Evolutionary conservation across 345 rosid species (phyloP).

Genomic region (Firmiana major): DNA sequence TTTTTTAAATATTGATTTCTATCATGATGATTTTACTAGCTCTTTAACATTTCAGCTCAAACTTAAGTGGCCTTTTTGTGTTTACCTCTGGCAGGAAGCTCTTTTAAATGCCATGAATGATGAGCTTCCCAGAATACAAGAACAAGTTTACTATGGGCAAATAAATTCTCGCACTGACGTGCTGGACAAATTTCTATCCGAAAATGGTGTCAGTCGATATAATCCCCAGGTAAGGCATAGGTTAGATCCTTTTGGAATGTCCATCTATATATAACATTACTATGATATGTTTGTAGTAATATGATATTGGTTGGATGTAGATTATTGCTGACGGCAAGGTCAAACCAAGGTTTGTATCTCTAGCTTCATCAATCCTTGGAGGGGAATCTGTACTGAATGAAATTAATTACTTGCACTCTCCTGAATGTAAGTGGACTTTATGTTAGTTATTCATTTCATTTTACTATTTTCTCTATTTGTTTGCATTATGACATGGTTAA

Average conservation of each 20-base stretch:
- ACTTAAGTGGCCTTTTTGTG: conserved; percentile 7
- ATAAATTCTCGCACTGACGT: conserved; percentile 81
- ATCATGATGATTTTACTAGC: neutral
- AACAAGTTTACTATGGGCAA: conserved; percentile 90
- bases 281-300: neutral
- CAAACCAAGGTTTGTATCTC: conserved; percentile 64
- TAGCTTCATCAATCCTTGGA: conserved; percentile 52
- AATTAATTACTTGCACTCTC: conserved; percentile 78
- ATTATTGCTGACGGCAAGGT: conserved; percentile 59
- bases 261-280: neutral
- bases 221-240: conserved; percentile 70
- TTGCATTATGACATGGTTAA: conserved; percentile 20
- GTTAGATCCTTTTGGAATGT: conserved; percentile 8
- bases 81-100: conserved; percentile 58
- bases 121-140: conserved; percentile 91
- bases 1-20: neutral
- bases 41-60: neutral
- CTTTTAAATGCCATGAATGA: conserved; percentile 92
- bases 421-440: conserved; percentile 56
- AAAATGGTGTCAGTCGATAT: conserved; percentile 85
- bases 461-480: conserved; percentile 17
- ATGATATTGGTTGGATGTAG: conserved; percentile 36
- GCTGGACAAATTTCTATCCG: conserved; percentile 79
- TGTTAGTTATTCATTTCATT: conserved; percentile 11
- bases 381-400: conserved; percentile 59